Evolutionary conservation across 1,139 yeast species (phyloP).

Genomic region (Kurtzmaniella natalensis): DNA sequence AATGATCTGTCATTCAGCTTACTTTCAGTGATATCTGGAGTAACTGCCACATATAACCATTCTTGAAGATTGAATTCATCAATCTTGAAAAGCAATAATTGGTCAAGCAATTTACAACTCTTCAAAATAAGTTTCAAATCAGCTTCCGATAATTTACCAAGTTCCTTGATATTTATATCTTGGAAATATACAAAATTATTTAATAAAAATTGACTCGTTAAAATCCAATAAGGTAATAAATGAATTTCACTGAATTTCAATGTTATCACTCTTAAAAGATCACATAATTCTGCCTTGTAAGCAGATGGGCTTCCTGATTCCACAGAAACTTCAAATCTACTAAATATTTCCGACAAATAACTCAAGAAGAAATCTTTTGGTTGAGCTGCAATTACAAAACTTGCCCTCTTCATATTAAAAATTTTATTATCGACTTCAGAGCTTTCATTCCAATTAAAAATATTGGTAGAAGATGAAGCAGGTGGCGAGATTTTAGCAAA

Average conservation of each 20-base stretch:
- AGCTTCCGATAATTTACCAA: slow-evolving; percentile 25
- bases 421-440: slow-evolving; percentile 55
- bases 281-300: slow-evolving; percentile 44
- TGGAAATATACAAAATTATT: slow-evolving; percentile 44
- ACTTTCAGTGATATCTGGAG: slow-evolving; percentile 56
- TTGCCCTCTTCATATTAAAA: slow-evolving; percentile 50
- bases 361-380: slow-evolving; percentile 54
- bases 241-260: slow-evolving; percentile 61
- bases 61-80: slow-evolving; percentile 81
- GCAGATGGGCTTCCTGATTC: slow-evolving; percentile 27
- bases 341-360: slow-evolving; percentile 46
- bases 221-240: slow-evolving; percentile 67
- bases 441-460: slow-evolving; percentile 72
- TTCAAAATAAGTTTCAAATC: slow-evolving; percentile 45
- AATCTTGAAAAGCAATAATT: slow-evolving; percentile 56
- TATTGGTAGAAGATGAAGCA: slow-evolving; percentile 47
- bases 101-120: slow-evolving; percentile 76
- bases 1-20: slow-evolving; percentile 22
- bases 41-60: slow-evolving; percentile 81
- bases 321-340: slow-evolving; percentile 44
- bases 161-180: slow-evolving; percentile 25
- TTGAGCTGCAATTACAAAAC: slow-evolving; percentile 58
- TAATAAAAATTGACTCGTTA: slow-evolving; percentile 58
- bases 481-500: slow-evolving; percentile 47
- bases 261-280: slow-evolving; percentile 59